Evolutionary conservation across 2,329 filamentous ascomycete species (phyloP).

Genomic region (Diplocarpon mali): DNA sequence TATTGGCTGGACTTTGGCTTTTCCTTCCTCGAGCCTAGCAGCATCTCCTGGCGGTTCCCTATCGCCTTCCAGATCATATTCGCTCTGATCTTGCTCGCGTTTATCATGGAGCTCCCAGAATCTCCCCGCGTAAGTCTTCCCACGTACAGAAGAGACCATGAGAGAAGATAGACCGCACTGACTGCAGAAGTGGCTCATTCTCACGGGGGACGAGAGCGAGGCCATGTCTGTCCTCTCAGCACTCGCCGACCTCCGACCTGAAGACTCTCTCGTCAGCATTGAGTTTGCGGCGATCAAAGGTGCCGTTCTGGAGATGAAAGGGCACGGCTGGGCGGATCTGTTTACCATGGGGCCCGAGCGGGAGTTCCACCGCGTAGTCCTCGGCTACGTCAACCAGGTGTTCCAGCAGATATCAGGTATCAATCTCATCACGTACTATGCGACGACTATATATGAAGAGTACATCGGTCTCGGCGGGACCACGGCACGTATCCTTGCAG

Average conservation of each 20-base stretch:
- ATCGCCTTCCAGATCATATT: constrained; percentile 48
- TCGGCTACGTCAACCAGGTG: constrained; percentile 38
- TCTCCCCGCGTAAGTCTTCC: constrained; percentile 32
- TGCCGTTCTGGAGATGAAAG: constrained; percentile 49
- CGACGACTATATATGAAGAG: constrained; percentile 39
- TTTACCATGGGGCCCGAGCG: constrained; percentile 40
- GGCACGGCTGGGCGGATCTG: constrained; percentile 30
- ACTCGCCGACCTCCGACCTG: constrained; percentile 30
- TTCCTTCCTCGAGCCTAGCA: constrained; percentile 37
- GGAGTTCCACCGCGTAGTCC: constrained; percentile 41
- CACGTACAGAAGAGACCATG: no score
- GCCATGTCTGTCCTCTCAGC: constrained; percentile 34
- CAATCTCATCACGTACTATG: constrained; percentile 35
- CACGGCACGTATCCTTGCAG: constrained; percentile 42
- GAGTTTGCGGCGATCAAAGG: constrained; percentile 44
- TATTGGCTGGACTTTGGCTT: constrained; percentile 52
- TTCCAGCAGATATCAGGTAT: constrained; percentile 39
- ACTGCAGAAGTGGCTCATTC: constrained; percentile 36
- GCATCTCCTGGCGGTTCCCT: constrained; percentile 49
- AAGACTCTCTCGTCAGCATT: constrained; percentile 42
- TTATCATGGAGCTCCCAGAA: constrained; percentile 43
- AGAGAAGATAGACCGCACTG: no score
- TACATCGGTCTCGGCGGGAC: constrained; percentile 35
- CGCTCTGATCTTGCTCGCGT: constrained; percentile 43
- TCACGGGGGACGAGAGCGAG: constrained; percentile 34